These are phyloP conservation scores for Ziziphus jujuba DNA, from an alignment of 306 rosid species.

Conservation along the genomic window DNA sequence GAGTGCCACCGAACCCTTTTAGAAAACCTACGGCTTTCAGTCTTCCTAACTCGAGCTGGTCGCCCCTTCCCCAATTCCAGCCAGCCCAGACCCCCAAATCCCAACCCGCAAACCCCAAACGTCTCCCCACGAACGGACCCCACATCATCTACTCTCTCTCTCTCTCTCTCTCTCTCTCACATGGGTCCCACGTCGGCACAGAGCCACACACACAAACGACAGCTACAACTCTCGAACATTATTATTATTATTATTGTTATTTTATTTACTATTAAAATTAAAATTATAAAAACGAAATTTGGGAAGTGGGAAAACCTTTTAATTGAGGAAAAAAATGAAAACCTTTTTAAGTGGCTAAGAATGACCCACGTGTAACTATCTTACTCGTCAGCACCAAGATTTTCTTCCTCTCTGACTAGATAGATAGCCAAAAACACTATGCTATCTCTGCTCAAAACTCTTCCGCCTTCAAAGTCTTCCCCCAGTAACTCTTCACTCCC, in stretches of 20 bases:
- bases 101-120: too few relatives aligned
- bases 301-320: not conserved
- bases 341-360: slow-evolving; percentile 40
- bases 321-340: not conserved
- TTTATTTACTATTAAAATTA: too few relatives aligned
- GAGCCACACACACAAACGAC: slow-evolving; percentile 36
- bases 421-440: slow-evolving; percentile 10
- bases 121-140: too few relatives aligned
- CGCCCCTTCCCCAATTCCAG: slow-evolving; percentile 27
- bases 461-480: too few relatives aligned
- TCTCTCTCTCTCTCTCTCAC: not conserved
- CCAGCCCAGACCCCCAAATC: not conserved
- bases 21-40: not conserved
- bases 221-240: slow-evolving; percentile 34
- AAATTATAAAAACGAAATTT: not conserved
- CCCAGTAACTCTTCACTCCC: not conserved
- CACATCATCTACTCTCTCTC: not conserved
- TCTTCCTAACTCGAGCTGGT: slow-evolving; percentile 40
- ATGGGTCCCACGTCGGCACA: slow-evolving; percentile 70
- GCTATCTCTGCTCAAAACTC: not conserved
- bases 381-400: slow-evolving; percentile 55
- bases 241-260: slow-evolving; percentile 11
- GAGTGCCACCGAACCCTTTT: not conserved
- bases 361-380: slow-evolving; percentile 35
- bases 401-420: slow-evolving; percentile 39